Evolutionary conservation across 495 filamentous ascomycete genomes (phyloP).

Genomic region (Chaetomidium leptoderma): DNA sequence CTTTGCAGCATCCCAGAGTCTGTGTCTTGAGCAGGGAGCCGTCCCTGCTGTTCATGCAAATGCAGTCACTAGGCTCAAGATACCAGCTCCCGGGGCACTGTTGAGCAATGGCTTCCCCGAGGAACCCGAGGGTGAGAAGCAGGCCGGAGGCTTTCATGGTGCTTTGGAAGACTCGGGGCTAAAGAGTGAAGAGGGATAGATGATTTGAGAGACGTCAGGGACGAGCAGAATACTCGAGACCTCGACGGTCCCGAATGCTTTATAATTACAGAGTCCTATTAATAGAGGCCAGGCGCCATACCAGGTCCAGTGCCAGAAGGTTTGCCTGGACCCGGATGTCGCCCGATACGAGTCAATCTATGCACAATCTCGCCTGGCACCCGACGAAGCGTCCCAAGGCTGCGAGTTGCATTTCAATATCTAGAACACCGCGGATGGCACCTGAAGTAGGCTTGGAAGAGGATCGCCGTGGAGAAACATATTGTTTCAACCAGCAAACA

Average conservation of each 20-base stretch:
- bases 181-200: too few species aligned
- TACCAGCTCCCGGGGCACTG: constrained; percentile 28
- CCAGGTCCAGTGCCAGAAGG: not conserved
- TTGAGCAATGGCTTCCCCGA: constrained; percentile 18
- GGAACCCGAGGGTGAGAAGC: constrained; percentile 15
- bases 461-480: not conserved
- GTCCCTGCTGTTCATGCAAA: constrained; percentile 33
- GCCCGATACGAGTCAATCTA: not conserved
- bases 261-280: too few species aligned
- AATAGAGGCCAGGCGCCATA: too few species aligned
- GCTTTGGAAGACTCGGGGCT: too few species aligned
- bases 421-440: not conserved
- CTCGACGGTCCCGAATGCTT: not conserved
- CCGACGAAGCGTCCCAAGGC: not conserved
- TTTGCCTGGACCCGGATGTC: not conserved
- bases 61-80: constrained; percentile 33
- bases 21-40: constrained; percentile 25
- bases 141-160: constrained; percentile 19
- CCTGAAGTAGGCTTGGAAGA: not conserved
- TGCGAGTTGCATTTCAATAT: not conserved
- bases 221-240: too few species aligned
- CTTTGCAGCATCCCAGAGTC: constrained; percentile 23
- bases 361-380: constrained; percentile 4
- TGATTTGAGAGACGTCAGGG: too few species aligned
- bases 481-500: too few species aligned